Evolutionary conservation across 176 grass and related monocot species (phyloP), one percentile per base, ranked within the genome.

Genomic region (maize (Zea mays)): DNA sequence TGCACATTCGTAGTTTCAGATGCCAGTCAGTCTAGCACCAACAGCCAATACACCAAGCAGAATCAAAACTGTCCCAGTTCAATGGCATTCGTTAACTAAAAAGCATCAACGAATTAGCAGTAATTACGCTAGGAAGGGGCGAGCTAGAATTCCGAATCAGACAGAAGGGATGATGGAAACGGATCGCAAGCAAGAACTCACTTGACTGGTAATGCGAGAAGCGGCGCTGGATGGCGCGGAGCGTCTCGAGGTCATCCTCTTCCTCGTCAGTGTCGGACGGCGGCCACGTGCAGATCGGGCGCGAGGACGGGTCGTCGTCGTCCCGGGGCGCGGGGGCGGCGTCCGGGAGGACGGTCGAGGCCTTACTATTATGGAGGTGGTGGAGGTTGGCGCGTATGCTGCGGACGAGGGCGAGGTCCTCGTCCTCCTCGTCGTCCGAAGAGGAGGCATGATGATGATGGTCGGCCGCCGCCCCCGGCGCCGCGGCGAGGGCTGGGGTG

Each of bases 181-280:
- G 60, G 35, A 75, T 62, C 48, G 49, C 49, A 4, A 14, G 40
- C 8, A 49, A 21, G 17, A 16, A 64, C 76, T 88, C 38, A 94
- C 95, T 85, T 40, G 81, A 82, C 15, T 94, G 79, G 64, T 94
- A 94, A 33, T 88, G 85, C 55, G 91, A 83, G 85, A 98, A 91
- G 59, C 86, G 82, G 61, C 79, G 86, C 85, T 98, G 89, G 78
- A 98, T 94, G 39, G 80, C 91, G 38, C 81, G 85, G 48, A 98
- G 85, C 71, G 91, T 94, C 71, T 92, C 89, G 58, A 88, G 80
- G 89, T 97, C 92, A 13, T 93, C 85, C 2, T 94, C 91, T 0
- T 94, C 91, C 13, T 90, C 91, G 8, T 90, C 95, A 6, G 85
- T 67, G 70, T 82, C 73, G 13, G 58, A 80, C 5, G 83, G 82